These are phyloP conservation scores for Magnolia changhungtana DNA, from an alignment of 164 flowering plant species.

Conservation along the genomic window DNA sequence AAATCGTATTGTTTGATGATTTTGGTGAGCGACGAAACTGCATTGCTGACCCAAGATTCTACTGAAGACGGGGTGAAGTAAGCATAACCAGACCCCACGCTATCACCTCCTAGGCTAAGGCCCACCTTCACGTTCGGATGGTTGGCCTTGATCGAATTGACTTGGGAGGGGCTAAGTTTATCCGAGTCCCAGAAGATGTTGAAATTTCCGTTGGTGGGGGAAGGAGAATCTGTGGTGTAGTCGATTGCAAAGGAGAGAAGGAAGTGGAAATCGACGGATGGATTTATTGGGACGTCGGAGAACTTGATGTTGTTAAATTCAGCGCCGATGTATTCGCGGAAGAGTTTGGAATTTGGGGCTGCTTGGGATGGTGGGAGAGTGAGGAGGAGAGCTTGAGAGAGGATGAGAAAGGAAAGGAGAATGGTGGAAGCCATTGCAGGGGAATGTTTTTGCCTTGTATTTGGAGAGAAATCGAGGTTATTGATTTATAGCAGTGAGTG, in stretches of 20 bases:
- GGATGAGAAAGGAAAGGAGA: conserved; percentile 14
- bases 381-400: conserved; percentile 23
- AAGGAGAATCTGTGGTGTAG: conserved; percentile 46
- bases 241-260: conserved; percentile 70
- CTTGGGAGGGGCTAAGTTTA: conserved; percentile 41
- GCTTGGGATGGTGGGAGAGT: conserved; percentile 14
- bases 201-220: conserved; percentile 62
- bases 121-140: conserved; percentile 53
- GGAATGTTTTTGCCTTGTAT: not conserved
- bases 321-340: conserved; percentile 61
- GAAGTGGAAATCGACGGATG: conserved; percentile 54
- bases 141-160: conserved; percentile 32
- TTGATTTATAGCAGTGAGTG: no score
- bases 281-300: conserved; percentile 50
- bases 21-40: conserved; percentile 50
- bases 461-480: not conserved
- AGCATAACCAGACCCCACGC: conserved; percentile 21
- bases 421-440: conserved; percentile 16
- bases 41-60: conserved; percentile 59
- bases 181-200: conserved; percentile 52
- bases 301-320: conserved; percentile 49
- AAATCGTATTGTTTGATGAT: conserved; percentile 40
- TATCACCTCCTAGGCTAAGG: conserved; percentile 56
- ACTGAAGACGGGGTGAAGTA: conserved; percentile 44
- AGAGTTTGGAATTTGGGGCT: conserved; percentile 30